Evolutionary conservation across 1,284 basidiomycete genomes (phyloP), one percentile per base, ranked within the genome.

Genomic region (Athelia psychrophila): DNA sequence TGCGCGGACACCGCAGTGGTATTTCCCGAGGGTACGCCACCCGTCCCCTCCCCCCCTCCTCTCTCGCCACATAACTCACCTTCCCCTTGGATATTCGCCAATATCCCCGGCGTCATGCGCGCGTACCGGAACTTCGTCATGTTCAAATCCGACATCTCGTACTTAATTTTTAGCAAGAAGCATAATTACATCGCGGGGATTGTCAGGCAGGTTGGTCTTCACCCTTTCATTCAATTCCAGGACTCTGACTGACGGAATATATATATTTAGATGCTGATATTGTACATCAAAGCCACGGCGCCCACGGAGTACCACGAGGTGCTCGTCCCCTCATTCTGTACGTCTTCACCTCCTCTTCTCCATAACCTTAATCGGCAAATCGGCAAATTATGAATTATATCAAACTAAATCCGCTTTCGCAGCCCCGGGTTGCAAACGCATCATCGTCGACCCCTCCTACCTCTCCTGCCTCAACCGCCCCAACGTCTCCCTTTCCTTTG

Each of bases 351-450:
- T n/a, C 19, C 32, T 15, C 25, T 10, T 36, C 2, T 16, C n/a
- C n/a, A n/a, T n/a, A n/a, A n/a, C n/a, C n/a, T n/a, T n/a, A n/a
- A n/a, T n/a, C n/a, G n/a, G n/a, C n/a, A n/a, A n/a, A n/a, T n/a
- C n/a, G n/a, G n/a, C n/a, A n/a, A n/a, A n/a, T n/a, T n/a, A n/a
- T n/a, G n/a, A n/a, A n/a, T n/a, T n/a, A n/a, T n/a, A n/a, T n/a
- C n/a, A n/a, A n/a, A n/a, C n/a, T n/a, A n/a, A n/a, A n/a, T n/a
- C 27, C n/a, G 36, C 49, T 30, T 51, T 18, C 53, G 42, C 49
- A 79, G 77, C 77, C 48, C 73, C 75, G 19, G 78, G 79, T 44
- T 83, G 80, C 61, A 83, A 81, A 58, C 71, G 81, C 24, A 72
- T 83, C 15, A 77, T 84, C 23, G 64, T 79, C 46, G 78, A 84